Evolutionary conservation across 176 grass and related monocot genomes (phyloP), one percentile per base, ranked within the genome.

Genomic region (Bonia amplexicaulis): DNA sequence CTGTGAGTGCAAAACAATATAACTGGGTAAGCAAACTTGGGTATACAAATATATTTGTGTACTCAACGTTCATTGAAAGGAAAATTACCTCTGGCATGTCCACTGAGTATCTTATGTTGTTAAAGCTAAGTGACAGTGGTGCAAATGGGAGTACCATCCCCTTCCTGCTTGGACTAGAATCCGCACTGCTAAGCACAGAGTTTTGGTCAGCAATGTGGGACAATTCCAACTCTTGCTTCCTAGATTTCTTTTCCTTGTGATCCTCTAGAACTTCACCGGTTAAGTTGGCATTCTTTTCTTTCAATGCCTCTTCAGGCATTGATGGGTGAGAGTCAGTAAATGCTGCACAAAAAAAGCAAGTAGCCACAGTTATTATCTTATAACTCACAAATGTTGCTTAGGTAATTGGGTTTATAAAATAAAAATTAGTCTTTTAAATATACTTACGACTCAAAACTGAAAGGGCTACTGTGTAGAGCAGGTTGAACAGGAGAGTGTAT

Each of bases 121-220:
- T 85, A 71, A 97, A 97, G 70, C 78, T 85, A 78, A 97, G 86
- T 35, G 95, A 89, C 10, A 97, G 62, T 14, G 95, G 87, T 74
- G 80, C 17, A 85, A 94, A 94, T 68, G 95, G 95, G 27, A 97
- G 95, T 22, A 90, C 87, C 90, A 97, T 88, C 23, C 95, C 91
- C 67, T 89, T 95, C 65, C 77, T 91, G 73, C 70, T 89, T 17
- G 41, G 48, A 74, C 69, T 78, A 85, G 73, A 85, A 85, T 82
- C 55, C 49, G 6, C 51, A 33, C 40, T 81, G 66, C 45, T 80
- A 73, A 40, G 64, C 49, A 29, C 77, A 45, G 94, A 90, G n/a
- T 67, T 85, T 84, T 84, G 82, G 17, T 66, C 41, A 74, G 65
- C 73, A 37, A 33, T 69, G n/a, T 78, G 80, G 42, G 76, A 84